Evolutionary conservation across 2,329 filamentous ascomycete species (phyloP), one percentile per base, ranked within the genome.

Genomic region (Neonectria faginata): DNA sequence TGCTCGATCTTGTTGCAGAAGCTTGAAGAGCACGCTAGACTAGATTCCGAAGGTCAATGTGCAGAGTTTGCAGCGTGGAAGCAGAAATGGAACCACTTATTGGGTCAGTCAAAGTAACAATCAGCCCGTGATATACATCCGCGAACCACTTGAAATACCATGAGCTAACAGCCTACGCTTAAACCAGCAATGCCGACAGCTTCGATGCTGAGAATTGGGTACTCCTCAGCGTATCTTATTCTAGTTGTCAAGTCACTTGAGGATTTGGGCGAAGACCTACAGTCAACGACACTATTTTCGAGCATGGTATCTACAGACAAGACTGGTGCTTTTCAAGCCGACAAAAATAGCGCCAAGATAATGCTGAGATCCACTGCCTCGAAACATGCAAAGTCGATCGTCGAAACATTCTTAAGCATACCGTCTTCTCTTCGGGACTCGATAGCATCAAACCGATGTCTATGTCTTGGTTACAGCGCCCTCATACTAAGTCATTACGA

Each of bases 371-470:
- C 48, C 5, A 51, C 45, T 8, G 48, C 57, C 12, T 42, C 48
- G 27, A 53, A 54, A 22, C 42, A 60, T 14, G 57, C 57, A 2
- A 48, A 60, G 22, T 60, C 57, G 7, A 60, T 60, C 29, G n/a
- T 60, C 7, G 57, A 60, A 20, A 60, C 48, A 5, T 54, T 60
- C 20, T 22, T 60, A 6, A 42, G 9, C 20, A 53, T 60, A 50
- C 29, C 29, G 8, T 20, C 27, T 3, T 31, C 48, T 4, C 27
- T 45, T 4, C 53, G 41, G n/a, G 39, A 51, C 14, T 60, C 57
- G 5, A 20, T 53, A n/a, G 44, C 57, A 11, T 25, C 51, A 9
- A 60, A 54, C 9, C 33, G 39, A 7, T 60, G 48, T 3, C 22
- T 60, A 6, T 60, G 57, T 10, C 20, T 60, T 25, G 57, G 48